phyloP scores from a whole-genome alignment of 2,329 filamentous ascomycete species.

The Hypoxylon sp. region DNA sequence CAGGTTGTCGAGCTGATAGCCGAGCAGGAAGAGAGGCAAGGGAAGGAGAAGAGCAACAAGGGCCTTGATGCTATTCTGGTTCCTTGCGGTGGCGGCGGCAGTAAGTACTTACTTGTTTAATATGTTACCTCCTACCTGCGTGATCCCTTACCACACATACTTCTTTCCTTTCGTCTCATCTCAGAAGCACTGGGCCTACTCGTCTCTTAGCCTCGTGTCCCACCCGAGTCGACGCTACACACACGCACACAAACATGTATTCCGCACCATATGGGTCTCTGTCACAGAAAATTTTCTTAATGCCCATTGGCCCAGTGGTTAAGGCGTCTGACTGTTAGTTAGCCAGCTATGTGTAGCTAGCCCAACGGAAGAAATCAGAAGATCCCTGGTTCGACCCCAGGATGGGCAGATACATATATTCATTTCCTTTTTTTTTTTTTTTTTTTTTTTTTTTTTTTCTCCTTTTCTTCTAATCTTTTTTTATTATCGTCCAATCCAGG shows the following conservation, averaged over 20 bases:
- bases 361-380: conserved; percentile 16
- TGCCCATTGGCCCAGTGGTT: conserved; percentile 25
- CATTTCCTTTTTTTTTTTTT: conserved; percentile 1
- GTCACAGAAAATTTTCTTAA: neutral
- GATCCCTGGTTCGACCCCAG: conserved; percentile 27
- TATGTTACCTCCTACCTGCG: too few relatives aligned
- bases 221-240: too few relatives aligned
- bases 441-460: neutral
- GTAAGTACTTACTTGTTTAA: conserved; percentile 16
- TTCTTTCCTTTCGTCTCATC: neutral
- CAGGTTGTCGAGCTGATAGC: conserved; percentile 70
- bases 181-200: too few relatives aligned
- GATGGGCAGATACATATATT: conserved; percentile 18
- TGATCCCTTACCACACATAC: too few relatives aligned
- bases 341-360: too few relatives aligned
- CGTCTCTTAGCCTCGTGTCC: too few relatives aligned
- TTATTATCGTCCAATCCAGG: neutral
- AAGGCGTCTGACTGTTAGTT: conserved; percentile 33
- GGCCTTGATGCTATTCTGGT: conserved; percentile 77
- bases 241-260: neutral
- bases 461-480: neutral
- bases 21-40: conserved; percentile 33
- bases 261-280: neutral
- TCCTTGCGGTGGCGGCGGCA: conserved; percentile 87
- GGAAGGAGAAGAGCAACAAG: conserved; percentile 34